Percentiles rank a stretch among this genome's conserved stretches.
Conservation (phyloP, 2,329 filamentous ascomycete species). For the Trichoderma simmonsii region DNA sequence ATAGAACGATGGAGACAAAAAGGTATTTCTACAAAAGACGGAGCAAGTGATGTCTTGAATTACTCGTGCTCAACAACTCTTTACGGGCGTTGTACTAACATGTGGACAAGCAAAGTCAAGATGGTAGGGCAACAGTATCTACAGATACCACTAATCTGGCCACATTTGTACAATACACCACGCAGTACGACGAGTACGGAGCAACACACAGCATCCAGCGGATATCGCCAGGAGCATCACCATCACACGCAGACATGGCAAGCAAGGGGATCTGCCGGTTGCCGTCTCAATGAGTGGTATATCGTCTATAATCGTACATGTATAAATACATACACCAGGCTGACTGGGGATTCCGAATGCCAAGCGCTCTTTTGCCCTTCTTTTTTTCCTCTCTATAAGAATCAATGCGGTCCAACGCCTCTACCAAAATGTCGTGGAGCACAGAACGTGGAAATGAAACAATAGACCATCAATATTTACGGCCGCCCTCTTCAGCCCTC, state of each 20-base stretch:
- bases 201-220: background rate
- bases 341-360: background rate
- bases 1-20: background rate
- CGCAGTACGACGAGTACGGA: background rate
- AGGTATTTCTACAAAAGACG: background rate
- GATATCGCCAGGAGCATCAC: background rate
- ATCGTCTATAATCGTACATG: slow-evolving; percentile 15
- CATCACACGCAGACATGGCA: background rate
- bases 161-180: background rate
- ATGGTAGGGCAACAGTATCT: background rate
- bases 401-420: slow-evolving; percentile 12
- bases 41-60: background rate
- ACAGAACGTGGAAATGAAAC: background rate
- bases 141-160: background rate
- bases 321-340: background rate
- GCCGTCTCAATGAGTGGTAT: slow-evolving; percentile 7
- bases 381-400: slow-evolving; percentile 6
- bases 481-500: slow-evolving; percentile 57
- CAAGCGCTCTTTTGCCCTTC: slow-evolving; percentile 7
- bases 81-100: background rate
- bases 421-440: background rate
- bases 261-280: background rate
- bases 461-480: background rate
- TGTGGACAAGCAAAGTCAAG: background rate
- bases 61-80: slow-evolving; percentile 2